Conservation (phyloP, 768 basidiomycete species). For the Lentinula raphanica region DNA sequence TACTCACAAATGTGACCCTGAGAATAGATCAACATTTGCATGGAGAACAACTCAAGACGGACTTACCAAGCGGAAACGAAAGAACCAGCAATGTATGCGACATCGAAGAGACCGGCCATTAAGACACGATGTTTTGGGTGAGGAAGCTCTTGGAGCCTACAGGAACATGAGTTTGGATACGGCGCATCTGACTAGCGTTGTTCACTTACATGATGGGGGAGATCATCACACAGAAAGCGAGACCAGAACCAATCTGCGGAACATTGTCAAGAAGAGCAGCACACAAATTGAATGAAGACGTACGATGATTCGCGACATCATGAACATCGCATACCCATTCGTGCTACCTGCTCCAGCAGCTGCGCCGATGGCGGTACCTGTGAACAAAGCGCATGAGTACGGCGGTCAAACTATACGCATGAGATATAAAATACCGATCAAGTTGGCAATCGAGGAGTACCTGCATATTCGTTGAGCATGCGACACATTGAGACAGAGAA, state of each 20-base stretch:
- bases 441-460: not conserved
- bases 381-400: not conserved
- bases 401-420: not conserved
- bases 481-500: too few species aligned
- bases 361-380: slow-evolving; percentile 4
- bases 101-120: slow-evolving; percentile 8
- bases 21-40: not conserved
- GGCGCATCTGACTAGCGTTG: not conserved
- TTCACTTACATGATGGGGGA: slow-evolving; percentile 3
- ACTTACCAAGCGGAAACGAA: slow-evolving; percentile 5
- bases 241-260: slow-evolving; percentile 3
- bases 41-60: not conserved
- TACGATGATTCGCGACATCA: slow-evolving; percentile 8
- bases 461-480: not conserved
- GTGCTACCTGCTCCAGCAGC: not conserved
- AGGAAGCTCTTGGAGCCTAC: slow-evolving; percentile 6
- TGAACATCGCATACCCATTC: slow-evolving; percentile 8
- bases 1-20: slow-evolving; percentile 6
- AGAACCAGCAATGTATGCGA: slow-evolving; percentile 7
- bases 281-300: not conserved
- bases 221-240: slow-evolving; percentile 2
- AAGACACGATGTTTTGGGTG: slow-evolving; percentile 4
- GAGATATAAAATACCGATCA: not conserved
- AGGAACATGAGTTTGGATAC: not conserved
- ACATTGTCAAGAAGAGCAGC: not conserved